Conservation (phyloP, 805 yeast genomes). For the Cephaloascus albidus region DNA sequence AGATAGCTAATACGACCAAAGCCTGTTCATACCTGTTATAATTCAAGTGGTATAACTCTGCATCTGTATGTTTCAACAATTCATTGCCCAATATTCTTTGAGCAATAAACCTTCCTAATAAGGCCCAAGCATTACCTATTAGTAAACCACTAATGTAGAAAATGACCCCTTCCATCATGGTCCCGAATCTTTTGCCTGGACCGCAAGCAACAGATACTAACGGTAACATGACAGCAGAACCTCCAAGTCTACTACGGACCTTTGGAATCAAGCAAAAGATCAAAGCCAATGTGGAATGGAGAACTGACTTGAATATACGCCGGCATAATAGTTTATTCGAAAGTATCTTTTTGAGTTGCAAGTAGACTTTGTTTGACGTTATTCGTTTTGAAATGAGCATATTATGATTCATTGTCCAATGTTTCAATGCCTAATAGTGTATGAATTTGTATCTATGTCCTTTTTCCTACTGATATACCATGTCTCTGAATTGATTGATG, state of each 20-base stretch:
- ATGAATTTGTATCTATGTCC: too few relatives aligned
- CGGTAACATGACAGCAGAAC: conserved; percentile 33
- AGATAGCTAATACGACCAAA: conserved; percentile 30
- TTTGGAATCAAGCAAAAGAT: conserved; percentile 28
- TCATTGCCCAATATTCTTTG: conserved; percentile 21
- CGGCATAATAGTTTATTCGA: conserved; percentile 17
- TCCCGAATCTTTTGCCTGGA: conserved; percentile 40
- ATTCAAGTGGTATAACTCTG: conserved; percentile 14
- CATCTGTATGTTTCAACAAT: conserved; percentile 17
- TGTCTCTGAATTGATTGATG: too few relatives aligned
- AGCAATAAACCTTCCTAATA: conserved; percentile 31
- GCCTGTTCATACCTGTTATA: conserved; percentile 25
- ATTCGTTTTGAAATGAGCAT: too few relatives aligned
- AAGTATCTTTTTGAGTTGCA: too few relatives aligned
- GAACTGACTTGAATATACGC: conserved; percentile 25
- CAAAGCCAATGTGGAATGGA: conserved; percentile 30
- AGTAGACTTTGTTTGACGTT: too few relatives aligned
- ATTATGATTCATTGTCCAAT: too few relatives aligned
- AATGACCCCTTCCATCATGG: conserved; percentile 32
- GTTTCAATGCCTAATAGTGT: too few relatives aligned
- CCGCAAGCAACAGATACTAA: conserved; percentile 37
- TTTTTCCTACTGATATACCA: too few relatives aligned
- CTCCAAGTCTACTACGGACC: conserved; percentile 23
- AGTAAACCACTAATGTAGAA: conserved; percentile 30
- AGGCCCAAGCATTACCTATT: conserved; percentile 30